Percentiles rank a stretch among this genome's conserved stretches.
These are phyloP conservation scores for Asterella californica DNA, from an alignment of 225 moss, liverwort and hornwort species.

Conservation along the genomic window DNA sequence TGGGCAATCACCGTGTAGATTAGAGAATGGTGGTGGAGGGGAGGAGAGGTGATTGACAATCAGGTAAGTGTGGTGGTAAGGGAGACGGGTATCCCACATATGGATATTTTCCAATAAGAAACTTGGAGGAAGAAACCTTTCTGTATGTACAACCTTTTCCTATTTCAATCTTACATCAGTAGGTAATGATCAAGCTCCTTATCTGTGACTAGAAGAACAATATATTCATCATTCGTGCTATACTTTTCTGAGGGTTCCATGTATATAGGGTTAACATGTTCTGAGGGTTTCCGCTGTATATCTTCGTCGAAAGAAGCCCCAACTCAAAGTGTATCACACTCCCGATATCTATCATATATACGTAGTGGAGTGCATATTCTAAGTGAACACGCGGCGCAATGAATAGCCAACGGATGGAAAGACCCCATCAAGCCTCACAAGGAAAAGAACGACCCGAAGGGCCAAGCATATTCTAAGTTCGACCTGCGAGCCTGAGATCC, in stretches of 20 bases:
- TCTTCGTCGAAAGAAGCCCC: neutral
- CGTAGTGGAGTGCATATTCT: neutral
- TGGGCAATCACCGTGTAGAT: no score
- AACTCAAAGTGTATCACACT: neutral
- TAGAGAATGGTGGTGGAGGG: no score
- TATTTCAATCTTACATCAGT: neutral
- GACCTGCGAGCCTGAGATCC: conserved; percentile 39
- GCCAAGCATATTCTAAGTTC: no score
- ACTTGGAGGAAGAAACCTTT: neutral
- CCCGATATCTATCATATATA: neutral
- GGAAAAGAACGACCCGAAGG: no score
- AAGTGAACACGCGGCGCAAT: no score
- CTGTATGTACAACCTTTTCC: neutral
- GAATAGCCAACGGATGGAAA: no score
- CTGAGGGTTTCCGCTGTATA: neutral
- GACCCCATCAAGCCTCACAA: no score
- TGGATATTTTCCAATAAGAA: neutral
- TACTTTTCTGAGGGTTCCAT: neutral
- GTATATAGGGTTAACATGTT: no score
- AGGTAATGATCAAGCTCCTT: neutral
- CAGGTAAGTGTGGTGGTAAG: no score
- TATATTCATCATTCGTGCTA: neutral
- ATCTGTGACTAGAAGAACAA: neutral
- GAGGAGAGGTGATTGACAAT: no score
- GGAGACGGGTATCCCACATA: no score